Evolutionary conservation across 371 early-diverging fungal genomes (phyloP).

Genomic region (Mucor lusitanicus): DNA sequence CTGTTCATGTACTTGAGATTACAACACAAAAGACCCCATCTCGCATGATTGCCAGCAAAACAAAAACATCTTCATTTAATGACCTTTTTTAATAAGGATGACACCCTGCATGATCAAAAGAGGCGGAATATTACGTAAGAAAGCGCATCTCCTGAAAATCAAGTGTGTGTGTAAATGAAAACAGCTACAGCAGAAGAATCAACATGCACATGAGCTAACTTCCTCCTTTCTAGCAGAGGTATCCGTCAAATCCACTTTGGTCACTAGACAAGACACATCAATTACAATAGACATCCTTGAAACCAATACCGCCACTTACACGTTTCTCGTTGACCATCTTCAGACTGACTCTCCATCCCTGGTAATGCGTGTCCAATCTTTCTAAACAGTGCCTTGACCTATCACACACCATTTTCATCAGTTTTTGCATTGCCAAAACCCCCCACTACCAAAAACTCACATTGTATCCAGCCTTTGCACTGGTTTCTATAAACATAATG

Average conservation of each 20-base stretch:
- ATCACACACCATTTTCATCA: neutral
- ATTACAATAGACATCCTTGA: neutral
- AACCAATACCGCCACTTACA: slow-evolving; percentile 22
- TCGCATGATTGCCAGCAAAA: no score
- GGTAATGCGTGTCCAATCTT: slow-evolving; percentile 96
- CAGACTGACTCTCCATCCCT: slow-evolving; percentile 74
- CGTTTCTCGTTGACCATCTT: slow-evolving; percentile 40
- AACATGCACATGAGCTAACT: slow-evolving; percentile 46
- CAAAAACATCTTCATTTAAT: no score
- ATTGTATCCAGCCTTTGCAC: slow-evolving; percentile 96
- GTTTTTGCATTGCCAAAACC: neutral
- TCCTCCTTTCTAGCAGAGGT: slow-evolving; percentile 37
- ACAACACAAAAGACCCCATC: no score
- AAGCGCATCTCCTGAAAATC: neutral
- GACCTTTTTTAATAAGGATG: neutral
- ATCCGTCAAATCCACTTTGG: slow-evolving; percentile 49
- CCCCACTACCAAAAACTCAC: slow-evolving; percentile 28
- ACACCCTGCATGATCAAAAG: neutral
- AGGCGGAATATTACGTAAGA: neutral
- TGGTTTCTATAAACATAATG: slow-evolving; percentile 96
- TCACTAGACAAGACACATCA: slow-evolving; percentile 25
- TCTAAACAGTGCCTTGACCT: slow-evolving; percentile 90
- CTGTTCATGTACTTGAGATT: no score
- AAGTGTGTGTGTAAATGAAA: neutral
- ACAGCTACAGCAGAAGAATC: slow-evolving; percentile 7